Evolutionary conservation across 1,139 yeast species (phyloP).

Genomic region (Yamadazyma atmosphaerica): DNA sequence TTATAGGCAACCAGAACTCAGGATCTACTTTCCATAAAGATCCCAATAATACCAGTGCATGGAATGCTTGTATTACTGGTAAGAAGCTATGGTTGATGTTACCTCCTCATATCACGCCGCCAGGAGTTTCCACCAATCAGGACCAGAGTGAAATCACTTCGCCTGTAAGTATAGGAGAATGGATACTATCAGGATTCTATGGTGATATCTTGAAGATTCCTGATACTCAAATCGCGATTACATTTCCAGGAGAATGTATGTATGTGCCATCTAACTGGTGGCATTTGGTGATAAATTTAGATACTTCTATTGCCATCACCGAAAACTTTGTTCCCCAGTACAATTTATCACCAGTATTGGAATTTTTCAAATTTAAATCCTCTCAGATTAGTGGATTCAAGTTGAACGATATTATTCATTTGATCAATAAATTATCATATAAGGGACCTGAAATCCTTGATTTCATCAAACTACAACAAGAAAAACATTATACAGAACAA

Average conservation of each 20-base stretch:
- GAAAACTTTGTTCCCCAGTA: constrained; percentile 80
- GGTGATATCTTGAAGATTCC: constrained; percentile 52
- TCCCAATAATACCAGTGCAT: constrained; percentile 87
- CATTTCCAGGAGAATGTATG: constrained; percentile 82
- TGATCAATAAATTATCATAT: constrained; percentile 29
- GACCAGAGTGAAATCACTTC: constrained; percentile 90
- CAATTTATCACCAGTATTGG: constrained; percentile 57
- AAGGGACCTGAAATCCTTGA: constrained; percentile 10
- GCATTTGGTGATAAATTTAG: constrained; percentile 86
- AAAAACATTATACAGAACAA: constrained; percentile 8
- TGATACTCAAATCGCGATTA: constrained; percentile 65
- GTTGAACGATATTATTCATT: constrained; percentile 47
- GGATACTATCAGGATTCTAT: constrained; percentile 82
- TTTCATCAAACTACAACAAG: constrained; percentile 13
- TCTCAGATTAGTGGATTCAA: constrained; percentile 82
- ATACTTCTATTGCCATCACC: constrained; percentile 77
- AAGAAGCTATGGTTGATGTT: constrained; percentile 86
- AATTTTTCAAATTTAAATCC: constrained; percentile 65
- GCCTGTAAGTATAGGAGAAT: constrained; percentile 87
- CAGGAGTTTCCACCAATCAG: constrained; percentile 78
- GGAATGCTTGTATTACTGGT: constrained; percentile 81
- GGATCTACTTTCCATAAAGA: constrained; percentile 94
- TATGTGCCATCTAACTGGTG: constrained; percentile 96
- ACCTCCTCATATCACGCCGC: constrained; percentile 75
- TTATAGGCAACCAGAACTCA: constrained; percentile 75